Evolutionary conservation across 495 filamentous ascomycete genomes (phyloP), one percentile per base, ranked within the genome.

Genomic region (Penicillium daleae): DNA sequence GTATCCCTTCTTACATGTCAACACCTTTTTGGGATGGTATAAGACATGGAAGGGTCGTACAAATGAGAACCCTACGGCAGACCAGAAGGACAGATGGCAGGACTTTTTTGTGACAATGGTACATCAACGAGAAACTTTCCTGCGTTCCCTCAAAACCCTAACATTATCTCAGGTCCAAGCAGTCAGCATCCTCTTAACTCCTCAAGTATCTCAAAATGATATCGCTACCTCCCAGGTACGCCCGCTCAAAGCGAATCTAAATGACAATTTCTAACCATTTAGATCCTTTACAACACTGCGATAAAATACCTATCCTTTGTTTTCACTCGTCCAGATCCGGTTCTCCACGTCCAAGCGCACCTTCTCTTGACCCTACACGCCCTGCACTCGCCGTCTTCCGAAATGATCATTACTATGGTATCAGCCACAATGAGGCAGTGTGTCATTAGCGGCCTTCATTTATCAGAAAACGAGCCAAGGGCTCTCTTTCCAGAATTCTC

Each of bases 361-460:
- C 62, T 71, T 4, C 54, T 71, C 12, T 48, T 64, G 49, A 68
- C 68, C 6, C n/a, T 71, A 21, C 68, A 71, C 59, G 68, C 68
- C 6, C 62, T 71, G 24, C 66, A 68, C 19, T 71, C 68, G 4
- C 68, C 68, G 26, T 70, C 68, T 10, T 67, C 68, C 10, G 59
- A 70, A 27, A 67, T 56, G 39, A 63, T 70, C 33, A 40, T 70
- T 29, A 65, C 65, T 0, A 70, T 65, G 56, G 60, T 67, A 8
- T 63, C 68, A 5, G 59, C 62, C 22, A 62, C 65, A 35, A 70
- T 70, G 65, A 60, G 68, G 22, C 61, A 63, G 24, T 70, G 68
- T 44, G 68, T 65, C 3, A 60, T 68, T 27, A 55, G 57, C 19
- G 53, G 67, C 42, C 60, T 68, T 10, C 65, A 71, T 51, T 51